Base-by-base conservation (phyloP, 192 early-diverging fungal genomes). In the Cetraspora pellucida region DNA sequence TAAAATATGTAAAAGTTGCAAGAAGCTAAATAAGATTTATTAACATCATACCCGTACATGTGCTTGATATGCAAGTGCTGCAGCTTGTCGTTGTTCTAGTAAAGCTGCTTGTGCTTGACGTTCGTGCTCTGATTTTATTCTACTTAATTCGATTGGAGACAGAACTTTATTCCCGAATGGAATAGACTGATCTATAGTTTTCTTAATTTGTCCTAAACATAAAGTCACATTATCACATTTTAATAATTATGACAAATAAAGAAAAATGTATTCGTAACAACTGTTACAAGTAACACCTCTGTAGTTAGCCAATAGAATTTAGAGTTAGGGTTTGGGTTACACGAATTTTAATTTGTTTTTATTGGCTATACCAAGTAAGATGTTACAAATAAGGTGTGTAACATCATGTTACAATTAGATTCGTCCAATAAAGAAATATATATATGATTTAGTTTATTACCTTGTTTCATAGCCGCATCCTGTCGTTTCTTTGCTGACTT, bases 401-500 rank as follows among this genome's bases (percentile, higher is more conserved):
- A n/a, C n/a, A n/a, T n/a, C n/a, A n/a, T n/a, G n/a, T n/a, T n/a
- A n/a, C n/a, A n/a, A n/a, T n/a, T n/a, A n/a, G n/a, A n/a, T n/a
- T n/a, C n/a, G n/a, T n/a, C n/a, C n/a, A n/a, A n/a, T n/a, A n/a
- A n/a, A 59, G 27, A 28, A 16, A 74, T 25, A 54, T 54, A 13
- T n/a, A 54, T 72, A 66, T 75, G 66, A 25, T 55, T 16, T 10
- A 37, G n/a, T n/a, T 67, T 77, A 78, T 77, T 49, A 79, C 77
- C 16, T 81, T 80, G 74, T 74, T 80, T 63, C 71, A 52, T 76
- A 50, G 63, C 61, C 13, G 80, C 77, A 47, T 83, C 80, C 57
- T 89, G 86, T 61, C 89, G 82, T 61, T 89, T 92, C 77, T 87
- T 88, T 71, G 82, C 78, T 3, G 87, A 80, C 52, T 84, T 87